Base-by-base conservation (phyloP, 192 early-diverging fungal genomes). In the Rhizophagus prolifer region DNA sequence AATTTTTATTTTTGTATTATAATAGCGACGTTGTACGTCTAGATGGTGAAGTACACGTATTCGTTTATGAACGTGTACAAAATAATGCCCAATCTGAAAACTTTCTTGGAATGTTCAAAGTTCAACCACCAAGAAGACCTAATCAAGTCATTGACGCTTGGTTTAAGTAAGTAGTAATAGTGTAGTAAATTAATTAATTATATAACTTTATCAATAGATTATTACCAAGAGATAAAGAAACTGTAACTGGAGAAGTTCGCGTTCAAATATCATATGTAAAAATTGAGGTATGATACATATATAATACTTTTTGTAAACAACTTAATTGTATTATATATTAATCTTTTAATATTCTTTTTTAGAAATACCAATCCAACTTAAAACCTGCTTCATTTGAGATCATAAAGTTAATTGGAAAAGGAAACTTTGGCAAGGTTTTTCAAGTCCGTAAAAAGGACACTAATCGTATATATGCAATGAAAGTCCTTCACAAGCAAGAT, bases 371-470 rank as follows among this genome's bases (percentile, higher is more conserved):
- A 62, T 14, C 86, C 9, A 83, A 36, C 7, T 36, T 36, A 8
- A 36, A 83, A 14, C 84, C 87, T 4, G 77, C 73, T 8, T 82
- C 81, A 60, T 95, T 95, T 73, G 88, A 90, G 21, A 85, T 93
- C n/a, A 74, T 94, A 0, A 90, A 92, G 59, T 84, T 93, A 0
- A 83, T 95, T 36, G 94, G 94, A 4, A 89, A 90, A 74, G 94
- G 94, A 13, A 88, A 86, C 28, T 94, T 94, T 84, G 94, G 94
- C 50, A 94, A 93, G 70, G 94, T 95, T 14, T 85, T 92, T 36
- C 90, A 94, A 73, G 94, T 93, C 69, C 77, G 87, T 44, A 95
- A 95, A 69, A 91, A 88, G 77, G 92, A 95, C 77, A 93, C 94
- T 1, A 88, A 88, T 66, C 87, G 92, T 66, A 91, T 93, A 19